Conservation (phyloP, 331 rosid species). For the Phaseolus coccineus region DNA sequence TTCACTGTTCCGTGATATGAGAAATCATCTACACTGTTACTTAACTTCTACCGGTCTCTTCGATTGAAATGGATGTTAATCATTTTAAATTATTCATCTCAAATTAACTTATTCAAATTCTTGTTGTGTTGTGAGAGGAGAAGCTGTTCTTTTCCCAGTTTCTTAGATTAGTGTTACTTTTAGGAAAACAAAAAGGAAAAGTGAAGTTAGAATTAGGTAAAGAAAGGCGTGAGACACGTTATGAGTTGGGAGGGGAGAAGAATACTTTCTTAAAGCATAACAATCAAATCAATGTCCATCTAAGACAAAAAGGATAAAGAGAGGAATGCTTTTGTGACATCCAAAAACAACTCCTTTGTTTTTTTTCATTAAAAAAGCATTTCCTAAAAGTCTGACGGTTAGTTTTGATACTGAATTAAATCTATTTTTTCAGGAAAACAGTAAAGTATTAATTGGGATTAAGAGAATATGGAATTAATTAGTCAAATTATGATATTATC, state of each 20-base stretch:
- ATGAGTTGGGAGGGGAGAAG: constrained; percentile 16
- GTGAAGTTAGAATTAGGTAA: constrained; percentile 37
- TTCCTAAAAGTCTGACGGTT: neutral
- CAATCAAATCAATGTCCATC: constrained; percentile 1
- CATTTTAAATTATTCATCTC: neutral
- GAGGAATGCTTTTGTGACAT: constrained; percentile 1
- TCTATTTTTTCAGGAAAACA: neutral
- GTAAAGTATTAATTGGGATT: too few relatives aligned
- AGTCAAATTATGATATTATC: neutral
- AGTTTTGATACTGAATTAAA: neutral
- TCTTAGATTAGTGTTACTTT: constrained; percentile 39
- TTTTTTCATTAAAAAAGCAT: constrained; percentile 18
- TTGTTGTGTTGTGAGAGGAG: neutral
- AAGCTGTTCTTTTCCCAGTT: neutral
- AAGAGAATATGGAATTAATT: neutral
- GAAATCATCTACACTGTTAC: neutral
- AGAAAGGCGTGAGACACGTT: constrained; percentile 38
- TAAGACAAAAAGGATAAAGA: constrained; percentile 38
- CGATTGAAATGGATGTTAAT: neutral
- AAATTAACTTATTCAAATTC: neutral
- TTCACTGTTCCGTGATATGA: neutral
- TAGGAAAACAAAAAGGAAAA: constrained; percentile 16
- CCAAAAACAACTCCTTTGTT: constrained; percentile 29
- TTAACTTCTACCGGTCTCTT: neutral
- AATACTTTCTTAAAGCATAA: constrained; percentile 36